Evolutionary conservation across 1,284 basidiomycete species (phyloP), one percentile per base, ranked within the genome.

Genomic region (Microbotryum violaceum): DNA sequence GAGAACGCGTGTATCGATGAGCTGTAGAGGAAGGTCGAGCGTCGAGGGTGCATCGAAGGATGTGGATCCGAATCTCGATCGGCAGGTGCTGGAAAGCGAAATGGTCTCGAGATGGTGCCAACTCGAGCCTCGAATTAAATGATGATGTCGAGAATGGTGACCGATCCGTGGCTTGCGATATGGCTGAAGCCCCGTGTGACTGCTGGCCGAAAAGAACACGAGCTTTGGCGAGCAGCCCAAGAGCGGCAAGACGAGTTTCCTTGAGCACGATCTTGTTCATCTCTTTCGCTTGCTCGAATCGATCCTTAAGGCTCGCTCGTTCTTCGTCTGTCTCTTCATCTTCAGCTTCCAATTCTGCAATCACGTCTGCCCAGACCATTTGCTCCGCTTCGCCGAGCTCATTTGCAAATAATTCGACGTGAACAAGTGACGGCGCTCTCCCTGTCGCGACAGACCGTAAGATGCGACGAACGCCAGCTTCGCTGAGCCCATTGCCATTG

Each of bases 31-130:
- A 65, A 1, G 66, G 63, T 1, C 14, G 0, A 42, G 65, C 54
- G 47, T 65, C 51, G 18, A 58, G 46, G 18, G 49, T 55, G 44
- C 63, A 65, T 9, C 64, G 64, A 20, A 68, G 56, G 27, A 68
- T 29, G 54, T 68, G 64, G 4, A 68, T 62, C 23, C 60, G 66
- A 27, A 68, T 49, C 49, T 68, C 66, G 57, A 68, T 58, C 2
- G 66, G 66, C 1, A 68, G 61, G 18, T 57, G 59, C 5, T 60
- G 54, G 56, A 68, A 68, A 2, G 66, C 62, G 51, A 66, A 66
- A 4, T 20, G 46, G 20, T 37, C 33, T 18, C 6, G 56, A 37
- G 58, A 46, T 44, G 23, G 53, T 20, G 49, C 27, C 8, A 44
- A 29, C 20, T 14, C 27, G 14, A n/a, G 10, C 14, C 25, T 8